A percentile compares a stretch with the other conserved stretches of the same genome.
These are phyloP conservation scores for Thielaviopsis euricoi DNA, from an alignment of 2,329 filamentous ascomycete species.

Conservation along the genomic window DNA sequence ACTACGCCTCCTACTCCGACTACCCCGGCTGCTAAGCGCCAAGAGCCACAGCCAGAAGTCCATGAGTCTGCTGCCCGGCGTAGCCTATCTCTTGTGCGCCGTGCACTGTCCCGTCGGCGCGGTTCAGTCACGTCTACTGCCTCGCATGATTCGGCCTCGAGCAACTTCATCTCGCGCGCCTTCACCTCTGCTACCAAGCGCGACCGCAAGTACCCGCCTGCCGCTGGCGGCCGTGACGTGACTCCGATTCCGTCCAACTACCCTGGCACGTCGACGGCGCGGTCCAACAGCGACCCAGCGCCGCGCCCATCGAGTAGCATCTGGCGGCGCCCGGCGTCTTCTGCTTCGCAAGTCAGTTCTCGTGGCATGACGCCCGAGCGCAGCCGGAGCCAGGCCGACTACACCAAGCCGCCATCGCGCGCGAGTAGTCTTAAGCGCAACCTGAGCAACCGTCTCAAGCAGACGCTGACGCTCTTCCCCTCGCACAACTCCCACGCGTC, in stretches of 20 bases:
- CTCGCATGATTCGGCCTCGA: background rate
- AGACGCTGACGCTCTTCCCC: constrained; percentile 45
- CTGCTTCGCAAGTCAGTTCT: constrained; percentile 21
- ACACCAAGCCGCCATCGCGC: constrained; percentile 7
- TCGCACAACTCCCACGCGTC: constrained; percentile 23
- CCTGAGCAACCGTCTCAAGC: constrained; percentile 36
- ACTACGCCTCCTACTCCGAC: constrained; percentile 12
- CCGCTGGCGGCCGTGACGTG: constrained; percentile 8
- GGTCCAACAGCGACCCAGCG: constrained; percentile 8
- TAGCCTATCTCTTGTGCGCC: constrained; percentile 34
- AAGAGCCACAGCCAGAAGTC: constrained; percentile 6
- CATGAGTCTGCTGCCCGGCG: constrained; percentile 23
- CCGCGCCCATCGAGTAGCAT: constrained; percentile 3
- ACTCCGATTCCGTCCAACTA: constrained; percentile 6
- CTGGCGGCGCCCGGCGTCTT: constrained; percentile 5
- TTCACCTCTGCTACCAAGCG: constrained; percentile 6
- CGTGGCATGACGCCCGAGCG: background rate
- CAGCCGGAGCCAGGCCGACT: background rate
- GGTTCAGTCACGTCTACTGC: constrained; percentile 19
- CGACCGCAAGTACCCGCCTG: constrained; percentile 10
- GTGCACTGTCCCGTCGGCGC: constrained; percentile 33
- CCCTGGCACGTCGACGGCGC: background rate
- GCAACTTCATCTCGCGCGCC: constrained; percentile 7
- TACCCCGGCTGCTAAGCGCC: constrained; percentile 17
- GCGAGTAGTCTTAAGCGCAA: constrained; percentile 32